Conservation (phyloP, 257 asterid genomes). For the Ocimum tenuiflorum region DNA sequence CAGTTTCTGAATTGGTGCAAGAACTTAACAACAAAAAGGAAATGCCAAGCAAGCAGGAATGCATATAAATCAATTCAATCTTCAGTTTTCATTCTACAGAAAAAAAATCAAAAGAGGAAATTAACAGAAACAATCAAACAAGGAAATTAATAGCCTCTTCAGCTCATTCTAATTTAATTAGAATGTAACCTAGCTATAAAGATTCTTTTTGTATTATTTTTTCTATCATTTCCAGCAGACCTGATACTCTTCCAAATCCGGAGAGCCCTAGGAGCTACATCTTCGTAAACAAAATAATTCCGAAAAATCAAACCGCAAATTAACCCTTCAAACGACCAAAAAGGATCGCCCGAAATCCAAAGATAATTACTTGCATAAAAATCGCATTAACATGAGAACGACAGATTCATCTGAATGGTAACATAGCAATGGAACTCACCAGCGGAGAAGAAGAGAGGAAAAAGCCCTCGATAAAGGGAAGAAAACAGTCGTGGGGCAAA, state of each 20-base stretch:
- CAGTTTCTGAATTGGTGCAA: neutral
- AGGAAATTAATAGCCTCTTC: neutral
- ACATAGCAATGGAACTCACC: conserved; percentile 28
- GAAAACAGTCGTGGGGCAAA: neutral
- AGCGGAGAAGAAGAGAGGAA: conserved; percentile 12
- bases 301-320: neutral
- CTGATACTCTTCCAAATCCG: neutral
- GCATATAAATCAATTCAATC: neutral
- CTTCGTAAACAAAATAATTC: neutral
- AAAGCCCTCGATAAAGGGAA: conserved; percentile 24
- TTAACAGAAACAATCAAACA: neutral
- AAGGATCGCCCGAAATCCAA: conserved; percentile 1
- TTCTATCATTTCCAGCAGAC: neutral
- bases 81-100: neutral
- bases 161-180: neutral
- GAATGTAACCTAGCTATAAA: neutral
- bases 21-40: conserved; percentile 5
- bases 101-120: too few species aligned
- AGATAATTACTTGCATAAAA: conserved; percentile 1
- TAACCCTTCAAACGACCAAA: neutral
- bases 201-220: neutral
- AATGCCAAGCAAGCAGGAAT: neutral
- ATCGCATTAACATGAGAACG: neutral
- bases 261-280: neutral
- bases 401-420: neutral